Conservation (phyloP, 139 green algal species). For the Chlamydomonas applanata region DNA sequence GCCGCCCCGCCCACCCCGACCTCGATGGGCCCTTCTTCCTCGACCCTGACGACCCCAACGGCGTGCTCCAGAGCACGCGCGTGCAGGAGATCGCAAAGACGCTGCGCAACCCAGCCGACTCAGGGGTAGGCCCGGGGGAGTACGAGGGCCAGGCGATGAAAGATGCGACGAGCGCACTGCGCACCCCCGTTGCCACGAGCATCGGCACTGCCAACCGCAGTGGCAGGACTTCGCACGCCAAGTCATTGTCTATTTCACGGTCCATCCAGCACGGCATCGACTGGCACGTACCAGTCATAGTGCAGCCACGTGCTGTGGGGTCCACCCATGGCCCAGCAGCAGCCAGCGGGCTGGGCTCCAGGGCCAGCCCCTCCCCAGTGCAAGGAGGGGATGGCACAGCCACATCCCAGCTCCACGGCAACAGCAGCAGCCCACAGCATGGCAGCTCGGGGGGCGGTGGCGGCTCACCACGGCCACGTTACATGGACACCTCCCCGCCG, state of each 20-base stretch:
- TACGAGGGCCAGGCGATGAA: constrained; percentile 1
- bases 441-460: not conserved
- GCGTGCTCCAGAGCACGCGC: constrained; percentile 10
- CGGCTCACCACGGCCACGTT: not conserved
- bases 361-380: not conserved
- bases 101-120: constrained; percentile 5
- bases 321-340: not conserved
- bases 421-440: not conserved
- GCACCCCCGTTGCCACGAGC: not conserved
- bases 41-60: not conserved
- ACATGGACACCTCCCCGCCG: not conserved
- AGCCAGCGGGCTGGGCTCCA: not conserved
- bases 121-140: constrained; percentile 30
- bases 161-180: not conserved
- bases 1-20: constrained; percentile 15
- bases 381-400: not conserved
- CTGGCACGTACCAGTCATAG: constrained; percentile 38
- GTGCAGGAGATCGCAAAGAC: constrained; percentile 27
- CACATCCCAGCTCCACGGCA: not conserved
- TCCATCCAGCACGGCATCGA: constrained; percentile 47
- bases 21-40: constrained; percentile 40
- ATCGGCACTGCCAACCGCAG: constrained; percentile 18
- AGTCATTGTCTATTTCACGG: constrained; percentile 34
- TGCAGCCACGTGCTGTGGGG: not conserved
- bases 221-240: constrained; percentile 15